Percentiles rank a stretch among this genome's conserved stretches.
These are phyloP conservation scores for Ajuga reptans DNA, from an alignment of 305 asterid species.

Conservation along the genomic window DNA sequence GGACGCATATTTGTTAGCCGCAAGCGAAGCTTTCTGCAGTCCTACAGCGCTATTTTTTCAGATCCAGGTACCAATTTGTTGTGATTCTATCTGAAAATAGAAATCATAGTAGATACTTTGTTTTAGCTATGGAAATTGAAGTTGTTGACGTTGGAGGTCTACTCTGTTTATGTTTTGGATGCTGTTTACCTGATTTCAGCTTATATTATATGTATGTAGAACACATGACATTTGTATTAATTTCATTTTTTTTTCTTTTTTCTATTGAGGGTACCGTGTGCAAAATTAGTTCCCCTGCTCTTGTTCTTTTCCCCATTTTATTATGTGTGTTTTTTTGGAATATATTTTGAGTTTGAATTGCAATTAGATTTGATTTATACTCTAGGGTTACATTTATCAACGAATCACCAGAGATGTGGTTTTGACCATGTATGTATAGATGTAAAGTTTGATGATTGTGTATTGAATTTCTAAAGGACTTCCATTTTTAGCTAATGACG, in stretches of 20 bases:
- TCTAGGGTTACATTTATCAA: not conserved
- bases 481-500: not conserved
- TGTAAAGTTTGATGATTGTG: not conserved
- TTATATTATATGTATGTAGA: not conserved
- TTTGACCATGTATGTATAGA: not conserved
- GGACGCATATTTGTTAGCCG: constrained; percentile 40
- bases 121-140: not conserved
- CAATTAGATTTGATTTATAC: not conserved
- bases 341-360: not conserved
- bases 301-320: not conserved
- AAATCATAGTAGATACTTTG: not conserved
- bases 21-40: constrained; percentile 56
- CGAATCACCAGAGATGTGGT: not conserved
- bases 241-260: not conserved
- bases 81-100: not conserved
- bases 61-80: constrained; percentile 42
- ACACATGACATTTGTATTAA: not conserved
- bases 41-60: constrained; percentile 58
- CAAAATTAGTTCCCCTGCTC: not conserved
- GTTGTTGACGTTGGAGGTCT: not conserved
- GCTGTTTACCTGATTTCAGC: not conserved
- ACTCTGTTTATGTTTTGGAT: not conserved
- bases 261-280: not conserved
- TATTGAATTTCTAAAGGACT: not conserved
- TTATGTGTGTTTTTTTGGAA: not conserved